phyloP scores from a whole-genome alignment of 306 rosid genomes.

The Rosa persica region DNA sequence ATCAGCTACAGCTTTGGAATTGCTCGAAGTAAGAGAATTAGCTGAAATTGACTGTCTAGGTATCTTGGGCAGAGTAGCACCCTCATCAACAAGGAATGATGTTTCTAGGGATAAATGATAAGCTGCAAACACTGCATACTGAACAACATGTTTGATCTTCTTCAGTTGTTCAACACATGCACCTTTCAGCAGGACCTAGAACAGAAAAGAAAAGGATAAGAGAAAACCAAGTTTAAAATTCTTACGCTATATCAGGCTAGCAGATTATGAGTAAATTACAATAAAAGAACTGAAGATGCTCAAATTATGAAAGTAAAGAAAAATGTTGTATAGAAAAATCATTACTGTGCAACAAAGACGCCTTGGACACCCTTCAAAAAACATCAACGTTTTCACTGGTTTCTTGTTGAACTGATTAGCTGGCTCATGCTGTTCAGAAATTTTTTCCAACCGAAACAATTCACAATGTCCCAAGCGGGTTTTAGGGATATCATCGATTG shows the following conservation, averaged over 20 bases:
- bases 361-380: conserved; percentile 95
- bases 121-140: conserved; percentile 93
- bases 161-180: conserved; percentile 71
- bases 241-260: conserved; percentile 3
- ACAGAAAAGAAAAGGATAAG: conserved; percentile 36
- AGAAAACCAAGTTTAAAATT: conserved; percentile 17
- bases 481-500: conserved; percentile 63
- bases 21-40: conserved; percentile 30
- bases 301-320: background rate
- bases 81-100: conserved; percentile 97
- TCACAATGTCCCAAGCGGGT: conserved; percentile 88
- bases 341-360: conserved; percentile 97
- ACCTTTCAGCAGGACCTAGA: conserved; percentile 89
- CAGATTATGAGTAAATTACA: conserved; percentile 14
- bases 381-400: conserved; percentile 88
- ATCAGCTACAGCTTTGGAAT: conserved; percentile 42
- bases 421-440: conserved; percentile 68
- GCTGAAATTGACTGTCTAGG: conserved; percentile 41
- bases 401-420: conserved; percentile 64
- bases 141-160: conserved; percentile 85
- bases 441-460: conserved; percentile 72
- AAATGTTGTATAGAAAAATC: background rate
- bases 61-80: conserved; percentile 89
- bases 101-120: conserved; percentile 98
- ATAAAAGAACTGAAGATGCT: conserved; percentile 3